phyloP scores from a whole-genome alignment of 305 asterid genomes.

The Withania somnifera region DNA sequence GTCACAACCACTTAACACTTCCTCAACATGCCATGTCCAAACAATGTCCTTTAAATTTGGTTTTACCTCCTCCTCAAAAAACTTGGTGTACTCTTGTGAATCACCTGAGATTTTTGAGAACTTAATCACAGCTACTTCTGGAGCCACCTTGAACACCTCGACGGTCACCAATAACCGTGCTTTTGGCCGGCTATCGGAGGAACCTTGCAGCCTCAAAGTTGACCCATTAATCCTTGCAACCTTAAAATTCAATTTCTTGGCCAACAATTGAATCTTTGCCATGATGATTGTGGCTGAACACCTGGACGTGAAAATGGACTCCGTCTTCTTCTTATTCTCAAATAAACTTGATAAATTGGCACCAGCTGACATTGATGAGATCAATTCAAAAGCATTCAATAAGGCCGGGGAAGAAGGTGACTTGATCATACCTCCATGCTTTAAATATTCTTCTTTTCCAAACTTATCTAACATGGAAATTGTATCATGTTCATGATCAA shows the following conservation, averaged over 20 bases:
- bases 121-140: conserved; percentile 58
- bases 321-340: conserved; percentile 27
- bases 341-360: conserved; percentile 42
- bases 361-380: conserved; percentile 52
- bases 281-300: conserved; percentile 37
- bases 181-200: conserved; percentile 32
- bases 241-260: conserved; percentile 39
- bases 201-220: conserved; percentile 42
- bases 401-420: conserved; percentile 48
- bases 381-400: conserved; percentile 46
- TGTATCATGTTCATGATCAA: conserved; percentile 8
- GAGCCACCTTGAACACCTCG: conserved; percentile 63
- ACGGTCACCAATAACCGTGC: conserved; percentile 38
- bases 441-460: conserved; percentile 16
- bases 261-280: conserved; percentile 36
- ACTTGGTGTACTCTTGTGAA: conserved; percentile 46
- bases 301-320: conserved; percentile 44
- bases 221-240: conserved; percentile 33
- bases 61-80: conserved; percentile 48
- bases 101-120: conserved; percentile 54
- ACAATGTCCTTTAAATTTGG: conserved; percentile 56
- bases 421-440: conserved; percentile 18
- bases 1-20: background rate
- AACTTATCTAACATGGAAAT: conserved; percentile 22
- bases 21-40: conserved; percentile 66